Percentiles rank a stretch among this genome's conserved stretches.
These are phyloP conservation scores for Schizosaccharomyces cryophilus DNA, from an alignment of 805 yeast species.

Conservation along the genomic window DNA sequence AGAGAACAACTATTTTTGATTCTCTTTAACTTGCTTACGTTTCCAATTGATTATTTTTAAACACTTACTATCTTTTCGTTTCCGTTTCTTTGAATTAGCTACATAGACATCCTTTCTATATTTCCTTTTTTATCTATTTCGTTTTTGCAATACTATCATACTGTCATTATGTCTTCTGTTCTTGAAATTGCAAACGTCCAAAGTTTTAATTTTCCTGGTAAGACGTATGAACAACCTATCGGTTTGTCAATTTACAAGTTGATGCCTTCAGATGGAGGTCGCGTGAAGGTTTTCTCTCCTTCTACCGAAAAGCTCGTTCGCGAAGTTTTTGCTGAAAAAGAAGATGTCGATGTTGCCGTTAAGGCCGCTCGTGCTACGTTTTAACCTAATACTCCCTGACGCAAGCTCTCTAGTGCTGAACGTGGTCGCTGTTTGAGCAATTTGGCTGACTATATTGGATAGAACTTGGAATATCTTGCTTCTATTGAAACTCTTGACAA, in stretches of 20 bases:
- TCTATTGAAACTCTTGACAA: constrained; percentile 68
- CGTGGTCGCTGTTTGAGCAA: constrained; percentile 40
- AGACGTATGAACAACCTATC: constrained; percentile 49
- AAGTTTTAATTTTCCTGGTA: constrained; percentile 28
- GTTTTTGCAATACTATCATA: background rate
- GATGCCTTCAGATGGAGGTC: constrained; percentile 30
- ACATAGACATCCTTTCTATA: too few species aligned
- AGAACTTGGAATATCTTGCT: constrained; percentile 46
- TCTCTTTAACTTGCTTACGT: too few species aligned
- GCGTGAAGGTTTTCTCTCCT: constrained; percentile 28
- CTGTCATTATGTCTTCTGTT: background rate
- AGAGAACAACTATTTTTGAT: too few species aligned
- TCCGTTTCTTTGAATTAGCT: too few species aligned
- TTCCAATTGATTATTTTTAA: too few species aligned
- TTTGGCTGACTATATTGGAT: constrained; percentile 57
- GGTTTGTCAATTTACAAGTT: constrained; percentile 70
- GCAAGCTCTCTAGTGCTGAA: constrained; percentile 37
- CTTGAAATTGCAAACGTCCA: background rate
- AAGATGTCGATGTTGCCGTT: constrained; percentile 67
- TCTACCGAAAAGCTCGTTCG: constrained; percentile 32
- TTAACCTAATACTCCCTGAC: constrained; percentile 32
- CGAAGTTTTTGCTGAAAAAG: constrained; percentile 45
- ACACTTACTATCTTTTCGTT: too few species aligned
- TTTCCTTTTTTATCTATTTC: background rate
- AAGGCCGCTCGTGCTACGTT: constrained; percentile 64